phyloP scores from a whole-genome alignment of 2,329 filamentous ascomycete genomes.

The Acarospora socialis region DNA sequence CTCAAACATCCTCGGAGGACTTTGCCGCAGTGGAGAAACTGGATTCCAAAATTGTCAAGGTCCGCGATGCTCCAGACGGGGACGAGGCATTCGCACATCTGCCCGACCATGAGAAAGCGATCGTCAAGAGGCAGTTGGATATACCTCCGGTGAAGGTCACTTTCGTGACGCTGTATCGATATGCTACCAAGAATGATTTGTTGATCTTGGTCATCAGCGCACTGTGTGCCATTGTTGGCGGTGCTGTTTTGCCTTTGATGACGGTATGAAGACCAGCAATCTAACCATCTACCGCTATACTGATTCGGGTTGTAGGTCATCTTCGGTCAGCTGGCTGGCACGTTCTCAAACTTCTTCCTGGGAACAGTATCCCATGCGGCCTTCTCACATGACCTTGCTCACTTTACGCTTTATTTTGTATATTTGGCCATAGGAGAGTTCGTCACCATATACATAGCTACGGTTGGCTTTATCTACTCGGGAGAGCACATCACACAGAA shows the following conservation, averaged over 20 bases:
- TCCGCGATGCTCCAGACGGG: slow-evolving; percentile 24
- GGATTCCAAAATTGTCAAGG: slow-evolving; percentile 31
- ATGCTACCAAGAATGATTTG: slow-evolving; percentile 51
- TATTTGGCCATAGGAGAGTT: slow-evolving; percentile 77
- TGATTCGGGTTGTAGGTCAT: slow-evolving; percentile 31
- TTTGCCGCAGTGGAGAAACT: slow-evolving; percentile 7
- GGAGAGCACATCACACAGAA: slow-evolving; percentile 67
- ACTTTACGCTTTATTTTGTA: slow-evolving; percentile 66
- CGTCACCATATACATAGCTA: slow-evolving; percentile 60
- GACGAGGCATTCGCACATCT: slow-evolving; percentile 47
- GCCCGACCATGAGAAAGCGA: slow-evolving; percentile 47
- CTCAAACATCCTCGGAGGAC: slow-evolving; percentile 11
- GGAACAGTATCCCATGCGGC: slow-evolving; percentile 32
- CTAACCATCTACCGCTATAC: slow-evolving; percentile 7
- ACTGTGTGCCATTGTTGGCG: slow-evolving; percentile 54
- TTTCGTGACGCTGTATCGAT: slow-evolving; percentile 53
- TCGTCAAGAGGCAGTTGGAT: slow-evolving; percentile 55
- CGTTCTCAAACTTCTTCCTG: slow-evolving; percentile 52
- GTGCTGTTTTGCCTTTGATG: slow-evolving; percentile 66
- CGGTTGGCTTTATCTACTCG: slow-evolving; percentile 79
- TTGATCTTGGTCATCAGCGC: slow-evolving; percentile 47
- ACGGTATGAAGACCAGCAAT: slow-evolving; percentile 40
- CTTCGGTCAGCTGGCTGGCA: slow-evolving; percentile 61
- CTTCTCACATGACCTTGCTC: slow-evolving; percentile 47
- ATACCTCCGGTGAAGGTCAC: slow-evolving; percentile 50